These are phyloP conservation scores for Penicillium dipodomyicola DNA, from an alignment of 495 filamentous ascomycete genomes.

Conservation along the genomic window DNA sequence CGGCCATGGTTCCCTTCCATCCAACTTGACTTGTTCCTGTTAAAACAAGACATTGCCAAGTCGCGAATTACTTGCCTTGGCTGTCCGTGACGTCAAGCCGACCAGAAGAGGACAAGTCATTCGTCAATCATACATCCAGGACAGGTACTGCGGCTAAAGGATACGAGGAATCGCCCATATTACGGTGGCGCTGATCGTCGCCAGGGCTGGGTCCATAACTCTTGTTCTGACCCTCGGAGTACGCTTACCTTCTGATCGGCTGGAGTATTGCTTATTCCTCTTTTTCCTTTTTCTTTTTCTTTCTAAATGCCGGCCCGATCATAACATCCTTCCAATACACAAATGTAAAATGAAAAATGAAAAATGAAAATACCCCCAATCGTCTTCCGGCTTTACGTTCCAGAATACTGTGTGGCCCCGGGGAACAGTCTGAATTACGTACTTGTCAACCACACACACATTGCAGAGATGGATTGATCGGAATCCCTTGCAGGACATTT, in stretches of 20 bases:
- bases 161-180: conserved; percentile 2
- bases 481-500: conserved; percentile 16
- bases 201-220: conserved; percentile 15
- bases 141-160: conserved; percentile 7
- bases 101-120: neutral
- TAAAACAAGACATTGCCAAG: conserved; percentile 3
- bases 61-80: neutral
- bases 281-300: conserved; percentile 5
- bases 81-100: conserved; percentile 4
- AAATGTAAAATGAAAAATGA: too few relatives aligned
- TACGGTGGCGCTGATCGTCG: conserved; percentile 31
- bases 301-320: neutral
- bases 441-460: conserved; percentile 6
- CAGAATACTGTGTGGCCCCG: conserved; percentile 13
- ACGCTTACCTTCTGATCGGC: conserved; percentile 14
- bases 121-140: neutral
- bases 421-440: conserved; percentile 21
- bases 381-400: conserved; percentile 13
- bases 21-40: neutral
- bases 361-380: neutral
- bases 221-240: conserved; percentile 21
- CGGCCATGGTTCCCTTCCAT: neutral
- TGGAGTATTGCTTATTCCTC: too few relatives aligned
- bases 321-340: neutral
- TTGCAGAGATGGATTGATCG: conserved; percentile 1